Evolutionary conservation across 1,284 basidiomycete genomes (phyloP), one percentile per base, ranked within the genome.

Genomic region (Sporisorium scitamineum): DNA sequence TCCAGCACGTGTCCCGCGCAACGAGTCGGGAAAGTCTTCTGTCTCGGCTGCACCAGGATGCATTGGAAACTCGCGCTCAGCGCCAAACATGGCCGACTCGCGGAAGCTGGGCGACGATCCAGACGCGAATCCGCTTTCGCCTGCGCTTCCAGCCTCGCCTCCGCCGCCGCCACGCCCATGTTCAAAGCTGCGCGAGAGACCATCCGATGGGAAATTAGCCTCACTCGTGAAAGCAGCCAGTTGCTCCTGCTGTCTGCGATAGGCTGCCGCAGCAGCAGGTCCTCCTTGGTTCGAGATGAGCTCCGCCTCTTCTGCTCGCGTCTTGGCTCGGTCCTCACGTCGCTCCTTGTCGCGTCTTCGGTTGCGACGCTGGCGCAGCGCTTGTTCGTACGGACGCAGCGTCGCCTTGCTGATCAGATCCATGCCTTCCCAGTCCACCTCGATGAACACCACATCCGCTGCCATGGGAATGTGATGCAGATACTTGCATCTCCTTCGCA

Each of bases 401-500:
- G 78, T 77, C 14, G 72, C 48, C 44, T 71, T 71, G 47, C 61
- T 65, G 47, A 82, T 68, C 47, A 77, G 47, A n/a, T 58, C 45
- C 68, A 84, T 83, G 32, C 56, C 62, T 27, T 80, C 71, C 83
- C 82, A 84, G 50, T 97, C 92, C 3, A 94, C 91, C 86, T 99
- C 95, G 66, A 98, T 88, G 85, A 99, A 98, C 14, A 95, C 92
- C 45, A 98, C 93, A 83, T 98, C 95, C 16, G 93, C 91, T 52
- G 94, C 92, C 76, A 94, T 92, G 0, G 96, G 94, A 72, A 98
- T 88, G 85, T 98, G 95, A 3, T 90, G 90, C 61, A 99, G 91
- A 86, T 98, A 99, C 86, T 96, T 97, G 88, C 94, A 97, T 48
- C 95, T 91, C 85, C 94, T 92, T 52, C 95, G 91, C 24, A 99